Base-by-base conservation (phyloP, 768 basidiomycete genomes). In the Amanita pseudoporphyria region DNA sequence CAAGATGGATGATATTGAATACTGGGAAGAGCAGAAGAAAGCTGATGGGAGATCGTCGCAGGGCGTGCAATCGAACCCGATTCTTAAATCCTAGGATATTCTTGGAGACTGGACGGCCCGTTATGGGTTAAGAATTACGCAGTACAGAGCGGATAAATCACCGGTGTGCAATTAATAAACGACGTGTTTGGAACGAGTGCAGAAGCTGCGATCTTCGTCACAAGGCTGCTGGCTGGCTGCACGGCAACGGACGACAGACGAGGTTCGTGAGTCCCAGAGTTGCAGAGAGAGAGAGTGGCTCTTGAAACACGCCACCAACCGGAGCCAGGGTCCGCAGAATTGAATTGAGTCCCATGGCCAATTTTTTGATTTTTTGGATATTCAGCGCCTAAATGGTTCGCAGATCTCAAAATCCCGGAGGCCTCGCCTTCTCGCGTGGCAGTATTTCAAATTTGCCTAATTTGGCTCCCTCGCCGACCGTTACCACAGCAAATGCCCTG, bases 21-120 rank as follows among this genome's bases (percentile, higher is more conserved):
- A 16, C 28, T 6, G 18, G 32, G 35, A 33, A 46, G 35, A 28
- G 45, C 19, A 47, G 35, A 51, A 54, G 47, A 49, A 30, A 31
- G 53, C 50, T 57, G 58, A 57, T 64, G 59, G 61, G 45, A 60
- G 64, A 66, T 66, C 64, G 62, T 62, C 64, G 62, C 52, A 50
- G 48, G 33, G 35, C 43, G 52, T 53, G 43, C 18, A 47, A 47
- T 56, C 52, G 52, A 54, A 57, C 43, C 16, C 45, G 50, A 42
- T 52, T 13, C 45, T 52, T 55, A 43, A 51, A 36, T 32, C 54
- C 42, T 53, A 26, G 35, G 45, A 47, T 47, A 47, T 35, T 47
- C 7, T 45, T 21, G 45, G 45, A 21, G 24, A 30, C 26, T 38
- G 38, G 24, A 19, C 32, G 42, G 22, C 37, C 44, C 44, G 44